phyloP scores from a whole-genome alignment of 306 rosid genomes.

The Ormosia semicastrata region DNA sequence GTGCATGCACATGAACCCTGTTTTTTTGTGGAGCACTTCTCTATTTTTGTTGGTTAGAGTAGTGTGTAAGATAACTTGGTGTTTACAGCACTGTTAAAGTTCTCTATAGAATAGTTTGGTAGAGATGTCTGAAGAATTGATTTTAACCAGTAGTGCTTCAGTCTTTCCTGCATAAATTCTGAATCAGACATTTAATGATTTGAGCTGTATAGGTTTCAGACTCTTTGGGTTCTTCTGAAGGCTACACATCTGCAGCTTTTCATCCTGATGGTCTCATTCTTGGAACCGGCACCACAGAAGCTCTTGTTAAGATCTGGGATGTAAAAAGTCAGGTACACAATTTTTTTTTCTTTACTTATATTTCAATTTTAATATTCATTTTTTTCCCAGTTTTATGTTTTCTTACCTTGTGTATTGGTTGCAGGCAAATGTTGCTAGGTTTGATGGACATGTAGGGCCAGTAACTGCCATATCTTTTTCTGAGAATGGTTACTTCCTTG shows the following conservation, averaged over 20 bases:
- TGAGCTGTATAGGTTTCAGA: conserved; percentile 68
- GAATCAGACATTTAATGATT: conserved; percentile 15
- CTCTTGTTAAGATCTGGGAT: conserved; percentile 95
- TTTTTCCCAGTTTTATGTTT: background rate
- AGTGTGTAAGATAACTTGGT: background rate
- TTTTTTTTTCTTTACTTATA: conserved; percentile 2
- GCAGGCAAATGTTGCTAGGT: conserved; percentile 90
- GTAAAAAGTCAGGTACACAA: conserved; percentile 91
- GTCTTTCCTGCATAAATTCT: background rate
- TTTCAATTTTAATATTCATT: background rate
- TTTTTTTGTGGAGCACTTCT: background rate
- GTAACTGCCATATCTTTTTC: conserved; percentile 92
- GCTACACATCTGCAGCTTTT: conserved; percentile 96
- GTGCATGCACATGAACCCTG: background rate
- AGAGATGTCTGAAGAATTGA: background rate
- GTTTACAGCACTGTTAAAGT: background rate
- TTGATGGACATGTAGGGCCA: conserved; percentile 88
- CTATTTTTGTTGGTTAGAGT: background rate
- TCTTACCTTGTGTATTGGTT: conserved; percentile 25
- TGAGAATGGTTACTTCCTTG: conserved; percentile 97
- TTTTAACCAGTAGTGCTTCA: background rate
- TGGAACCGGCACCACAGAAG: conserved; percentile 93
- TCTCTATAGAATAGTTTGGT: background rate
- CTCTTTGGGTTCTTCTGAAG: conserved; percentile 62
- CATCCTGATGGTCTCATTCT: conserved; percentile 99